phyloP scores from a whole-genome alignment of 2,329 filamentous ascomycete species.

The Teratosphaeria zuluensis region DNA sequence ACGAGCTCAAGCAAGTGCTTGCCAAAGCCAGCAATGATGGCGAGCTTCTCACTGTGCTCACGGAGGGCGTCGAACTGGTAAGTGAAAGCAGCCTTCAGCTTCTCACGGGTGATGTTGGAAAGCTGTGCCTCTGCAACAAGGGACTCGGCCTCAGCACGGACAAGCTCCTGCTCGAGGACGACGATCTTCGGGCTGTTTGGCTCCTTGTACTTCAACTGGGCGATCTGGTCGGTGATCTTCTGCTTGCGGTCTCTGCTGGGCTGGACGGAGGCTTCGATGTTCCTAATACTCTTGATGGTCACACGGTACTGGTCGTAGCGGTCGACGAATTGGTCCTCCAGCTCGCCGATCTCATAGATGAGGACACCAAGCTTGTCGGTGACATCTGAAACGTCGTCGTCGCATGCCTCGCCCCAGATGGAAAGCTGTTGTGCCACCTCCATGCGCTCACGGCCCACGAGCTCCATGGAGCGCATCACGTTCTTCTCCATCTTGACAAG shows the following conservation, averaged over 20 bases:
- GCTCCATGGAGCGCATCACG: conserved; percentile 95
- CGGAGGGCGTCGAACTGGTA: conserved; percentile 97
- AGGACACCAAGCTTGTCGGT: conserved; percentile 97
- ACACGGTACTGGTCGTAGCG: conserved; percentile 98
- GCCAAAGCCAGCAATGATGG: conserved; percentile 93
- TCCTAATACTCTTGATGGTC: conserved; percentile 98
- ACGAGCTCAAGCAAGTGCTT: conserved; percentile 97
- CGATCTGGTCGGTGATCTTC: conserved; percentile 98
- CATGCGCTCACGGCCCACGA: conserved; percentile 92
- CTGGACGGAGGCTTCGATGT: conserved; percentile 97
- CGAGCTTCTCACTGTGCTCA: conserved; percentile 96
- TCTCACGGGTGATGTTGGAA: conserved; percentile 98
- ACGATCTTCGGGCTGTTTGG: conserved; percentile 96
- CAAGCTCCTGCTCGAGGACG: conserved; percentile 94
- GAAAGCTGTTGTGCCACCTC: conserved; percentile 99
- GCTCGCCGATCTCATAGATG: conserved; percentile 95
- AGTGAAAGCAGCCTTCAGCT: conserved; percentile 94
- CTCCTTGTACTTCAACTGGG: conserved; percentile 99
- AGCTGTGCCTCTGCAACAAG: conserved; percentile 95
- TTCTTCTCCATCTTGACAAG: conserved; percentile 99
- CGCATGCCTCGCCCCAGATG: conserved; percentile 88
- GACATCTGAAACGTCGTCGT: conserved; percentile 96
- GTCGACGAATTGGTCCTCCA: conserved; percentile 97
- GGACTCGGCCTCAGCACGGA: conserved; percentile 97
- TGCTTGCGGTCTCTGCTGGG: conserved; percentile 97